A percentile compares a stretch with the other conserved stretches of the same genome.
phyloP scores from a whole-genome alignment of 306 rosid genomes.

The Lotus japonicus region DNA sequence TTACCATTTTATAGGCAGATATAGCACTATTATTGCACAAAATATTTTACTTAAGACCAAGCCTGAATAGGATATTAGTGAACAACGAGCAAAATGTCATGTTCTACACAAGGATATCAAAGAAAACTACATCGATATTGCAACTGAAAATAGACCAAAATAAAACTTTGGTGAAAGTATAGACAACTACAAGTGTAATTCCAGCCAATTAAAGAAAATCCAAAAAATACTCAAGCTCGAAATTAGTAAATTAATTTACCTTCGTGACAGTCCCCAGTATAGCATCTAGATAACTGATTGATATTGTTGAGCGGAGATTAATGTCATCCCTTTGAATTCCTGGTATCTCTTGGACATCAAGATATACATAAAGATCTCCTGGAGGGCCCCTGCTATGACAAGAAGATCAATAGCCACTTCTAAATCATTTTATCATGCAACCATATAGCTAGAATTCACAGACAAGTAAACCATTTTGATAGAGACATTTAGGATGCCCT shows the following conservation, averaged over 20 bases:
- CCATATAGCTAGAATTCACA: conserved; percentile 10
- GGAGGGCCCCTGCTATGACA: conserved; percentile 76
- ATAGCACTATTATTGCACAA: background rate
- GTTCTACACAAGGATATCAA: background rate
- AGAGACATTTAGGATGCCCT: background rate
- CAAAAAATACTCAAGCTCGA: background rate
- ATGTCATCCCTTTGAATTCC: conserved; percentile 94
- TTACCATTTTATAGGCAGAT: background rate
- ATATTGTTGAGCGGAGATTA: conserved; percentile 64
- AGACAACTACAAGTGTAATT: background rate
- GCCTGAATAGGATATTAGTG: background rate
- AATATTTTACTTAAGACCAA: background rate
- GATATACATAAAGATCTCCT: conserved; percentile 91
- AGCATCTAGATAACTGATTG: conserved; percentile 82
- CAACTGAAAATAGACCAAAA: background rate
- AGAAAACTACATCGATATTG: background rate
- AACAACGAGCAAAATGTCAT: background rate
- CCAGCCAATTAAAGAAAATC: background rate
- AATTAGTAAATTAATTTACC: conserved; percentile 35
- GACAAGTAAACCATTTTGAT: conserved; percentile 3
- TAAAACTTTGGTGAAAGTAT: conserved; percentile 8
- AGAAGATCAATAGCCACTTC: conserved; percentile 27
- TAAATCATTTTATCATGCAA: conserved; percentile 18
- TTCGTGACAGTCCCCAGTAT: conserved; percentile 68
- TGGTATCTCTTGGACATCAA: conserved; percentile 66